A percentile compares a stretch with the other conserved stretches of the same genome.
Conservation (phyloP, 495 filamentous ascomycete genomes). For the Penicillium tannophilum region DNA sequence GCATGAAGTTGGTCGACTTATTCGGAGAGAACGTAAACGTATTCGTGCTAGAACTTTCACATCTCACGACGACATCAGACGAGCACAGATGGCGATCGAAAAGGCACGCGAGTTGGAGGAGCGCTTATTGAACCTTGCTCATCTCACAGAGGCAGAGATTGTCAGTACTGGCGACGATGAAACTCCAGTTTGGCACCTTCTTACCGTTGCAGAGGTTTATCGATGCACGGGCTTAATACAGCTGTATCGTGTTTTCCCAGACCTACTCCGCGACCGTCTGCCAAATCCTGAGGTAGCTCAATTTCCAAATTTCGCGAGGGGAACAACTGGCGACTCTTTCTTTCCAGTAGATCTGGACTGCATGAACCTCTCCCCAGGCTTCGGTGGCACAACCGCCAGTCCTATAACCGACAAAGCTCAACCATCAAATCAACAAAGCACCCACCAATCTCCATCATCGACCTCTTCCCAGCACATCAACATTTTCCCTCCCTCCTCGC, state of each 20-base stretch:
- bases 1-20: slow-evolving; percentile 55
- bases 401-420: slow-evolving; percentile 7
- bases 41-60: slow-evolving; percentile 38
- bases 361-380: slow-evolving; percentile 25
- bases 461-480: slow-evolving; percentile 7
- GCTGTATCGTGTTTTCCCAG: slow-evolving; percentile 58
- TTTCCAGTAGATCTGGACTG: slow-evolving; percentile 34
- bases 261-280: slow-evolving; percentile 49
- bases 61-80: slow-evolving; percentile 42
- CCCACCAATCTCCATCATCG: background rate
- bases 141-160: slow-evolving; percentile 51
- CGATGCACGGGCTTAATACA: slow-evolving; percentile 57
- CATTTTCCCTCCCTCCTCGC: slow-evolving; percentile 11
- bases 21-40: slow-evolving; percentile 51
- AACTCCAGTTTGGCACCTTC: slow-evolving; percentile 57
- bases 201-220: slow-evolving; percentile 60
- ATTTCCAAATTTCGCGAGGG: slow-evolving; percentile 5
- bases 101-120: slow-evolving; percentile 54
- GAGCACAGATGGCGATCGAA: slow-evolving; percentile 45
- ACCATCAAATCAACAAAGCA: background rate
- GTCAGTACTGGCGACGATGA: slow-evolving; percentile 57
- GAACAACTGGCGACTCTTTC: slow-evolving; percentile 27
- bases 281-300: slow-evolving; percentile 23
- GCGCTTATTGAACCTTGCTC: slow-evolving; percentile 49
- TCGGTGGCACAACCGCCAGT: slow-evolving; percentile 13